These are phyloP conservation scores for Aureoboletus auriporus DNA, from an alignment of 768 basidiomycete species.

Conservation along the genomic window DNA sequence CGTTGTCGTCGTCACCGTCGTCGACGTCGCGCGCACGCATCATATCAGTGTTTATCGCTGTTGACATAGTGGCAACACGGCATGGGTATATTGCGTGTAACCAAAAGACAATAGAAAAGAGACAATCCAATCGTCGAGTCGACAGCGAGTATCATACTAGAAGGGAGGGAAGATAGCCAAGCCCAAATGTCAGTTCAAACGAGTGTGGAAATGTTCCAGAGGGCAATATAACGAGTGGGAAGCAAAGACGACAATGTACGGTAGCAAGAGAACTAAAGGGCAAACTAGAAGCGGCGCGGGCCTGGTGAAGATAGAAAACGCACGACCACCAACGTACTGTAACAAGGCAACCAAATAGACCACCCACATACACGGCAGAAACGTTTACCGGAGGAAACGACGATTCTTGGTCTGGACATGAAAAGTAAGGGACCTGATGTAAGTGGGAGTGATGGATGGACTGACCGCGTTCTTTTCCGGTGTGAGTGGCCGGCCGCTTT, in stretches of 20 bases:
- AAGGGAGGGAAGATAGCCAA: conserved; percentile 42
- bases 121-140: conserved; percentile 22
- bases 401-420: conserved; percentile 32
- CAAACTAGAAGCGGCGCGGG: conserved; percentile 36
- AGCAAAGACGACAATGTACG: conserved; percentile 38
- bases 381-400: conserved; percentile 33
- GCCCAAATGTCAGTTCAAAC: conserved; percentile 54
- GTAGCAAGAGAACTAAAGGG: conserved; percentile 37
- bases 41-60: conserved; percentile 28
- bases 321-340: conserved; percentile 27
- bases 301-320: conserved; percentile 22
- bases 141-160: conserved; percentile 43
- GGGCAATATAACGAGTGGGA: conserved; percentile 26
- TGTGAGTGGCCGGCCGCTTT: conserved; percentile 90
- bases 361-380: conserved; percentile 5
- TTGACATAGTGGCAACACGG: conserved; percentile 33
- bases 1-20: conserved; percentile 7
- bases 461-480: conserved; percentile 88
- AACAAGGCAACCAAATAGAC: conserved; percentile 26
- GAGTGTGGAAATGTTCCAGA: conserved; percentile 53
- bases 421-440: conserved; percentile 5
- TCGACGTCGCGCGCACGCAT: neutral
- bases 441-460: conserved; percentile 14
- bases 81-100: conserved; percentile 31
- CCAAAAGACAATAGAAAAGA: conserved; percentile 1